Evolutionary conservation across 331 rosid species (phyloP).

Genomic region (Pyrus hybrid): DNA sequence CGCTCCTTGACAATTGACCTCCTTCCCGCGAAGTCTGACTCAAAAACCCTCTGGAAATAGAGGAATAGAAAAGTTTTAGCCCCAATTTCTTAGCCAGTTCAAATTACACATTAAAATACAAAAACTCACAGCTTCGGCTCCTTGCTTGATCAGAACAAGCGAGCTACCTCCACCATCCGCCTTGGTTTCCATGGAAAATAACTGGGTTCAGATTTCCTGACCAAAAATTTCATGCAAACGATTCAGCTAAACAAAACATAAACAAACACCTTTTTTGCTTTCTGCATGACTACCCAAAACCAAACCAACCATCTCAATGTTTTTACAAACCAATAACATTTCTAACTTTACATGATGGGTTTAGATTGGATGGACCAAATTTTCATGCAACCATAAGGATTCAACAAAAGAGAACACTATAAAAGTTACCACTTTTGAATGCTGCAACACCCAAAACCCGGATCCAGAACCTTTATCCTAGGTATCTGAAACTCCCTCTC

Average conservation of each 20-base stretch:
- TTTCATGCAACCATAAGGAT: too few relatives aligned
- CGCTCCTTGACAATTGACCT: conserved; percentile 75
- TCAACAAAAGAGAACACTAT: too few relatives aligned
- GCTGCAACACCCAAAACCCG: too few relatives aligned
- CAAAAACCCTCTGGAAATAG: conserved; percentile 64
- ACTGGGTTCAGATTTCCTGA: not conserved
- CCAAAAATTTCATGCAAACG: not conserved
- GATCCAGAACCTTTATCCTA: too few relatives aligned
- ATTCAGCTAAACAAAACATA: not conserved
- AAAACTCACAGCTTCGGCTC: conserved; percentile 73
- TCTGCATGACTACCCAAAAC: not conserved
- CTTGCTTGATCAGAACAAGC: conserved; percentile 53
- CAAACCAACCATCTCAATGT: not conserved
- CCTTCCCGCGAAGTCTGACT: conserved; percentile 73
- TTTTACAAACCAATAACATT: not conserved
- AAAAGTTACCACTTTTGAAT: too few relatives aligned
- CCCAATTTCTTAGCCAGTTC: not conserved
- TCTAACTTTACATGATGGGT: not conserved
- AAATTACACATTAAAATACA: not conserved
- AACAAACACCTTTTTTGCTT: not conserved
- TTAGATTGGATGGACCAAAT: too few relatives aligned
- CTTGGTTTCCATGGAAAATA: conserved; percentile 28
- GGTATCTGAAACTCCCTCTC: too few relatives aligned
- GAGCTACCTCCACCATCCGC: conserved; percentile 21
- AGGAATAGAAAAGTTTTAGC: not conserved